Conservation (phyloP, 495 filamentous ascomycete genomes). For the Aspergillus haitiensis region DNA sequence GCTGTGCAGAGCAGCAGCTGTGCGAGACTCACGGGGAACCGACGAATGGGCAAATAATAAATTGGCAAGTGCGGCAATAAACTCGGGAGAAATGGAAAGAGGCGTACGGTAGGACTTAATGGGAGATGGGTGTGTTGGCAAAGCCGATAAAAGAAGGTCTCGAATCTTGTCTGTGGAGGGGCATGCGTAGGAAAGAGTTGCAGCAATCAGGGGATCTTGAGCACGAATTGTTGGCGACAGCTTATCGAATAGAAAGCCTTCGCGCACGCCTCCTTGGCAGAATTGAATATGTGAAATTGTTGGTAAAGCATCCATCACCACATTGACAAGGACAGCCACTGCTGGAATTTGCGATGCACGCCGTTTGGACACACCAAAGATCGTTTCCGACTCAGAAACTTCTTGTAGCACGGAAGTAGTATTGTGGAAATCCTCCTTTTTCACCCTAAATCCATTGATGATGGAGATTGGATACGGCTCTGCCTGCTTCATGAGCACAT, state of each 20-base stretch:
- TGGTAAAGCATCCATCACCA: slow-evolving; percentile 66
- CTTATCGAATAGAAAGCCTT: slow-evolving; percentile 71
- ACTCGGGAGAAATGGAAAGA: slow-evolving; percentile 35
- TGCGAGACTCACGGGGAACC: slow-evolving; percentile 50
- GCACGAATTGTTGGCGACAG: slow-evolving; percentile 56
- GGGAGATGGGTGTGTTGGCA: slow-evolving; percentile 37
- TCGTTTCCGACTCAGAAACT: slow-evolving; percentile 40
- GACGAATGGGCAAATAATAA: slow-evolving; percentile 50
- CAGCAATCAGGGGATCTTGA: slow-evolving; percentile 64
- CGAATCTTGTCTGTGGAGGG: slow-evolving; percentile 35
- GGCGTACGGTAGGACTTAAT: slow-evolving; percentile 23
- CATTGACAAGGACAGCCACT: slow-evolving; percentile 70
- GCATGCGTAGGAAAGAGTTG: slow-evolving; percentile 51
- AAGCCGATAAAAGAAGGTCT: slow-evolving; percentile 41
- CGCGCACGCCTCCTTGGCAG: slow-evolving; percentile 79
- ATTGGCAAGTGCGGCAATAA: slow-evolving; percentile 51
- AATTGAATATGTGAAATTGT: slow-evolving; percentile 70
- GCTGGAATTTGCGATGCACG: slow-evolving; percentile 78
- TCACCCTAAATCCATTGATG: slow-evolving; percentile 73
- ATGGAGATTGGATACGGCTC: slow-evolving; percentile 78
- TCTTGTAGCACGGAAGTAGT: slow-evolving; percentile 55
- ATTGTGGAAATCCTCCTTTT: slow-evolving; percentile 57
- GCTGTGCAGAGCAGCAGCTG: slow-evolving; percentile 65
- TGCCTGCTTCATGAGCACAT: slow-evolving; percentile 70
- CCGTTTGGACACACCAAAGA: slow-evolving; percentile 79